phyloP scores from a whole-genome alignment of 2,329 filamentous ascomycete species.

The Fusarium pseudocircinatum region DNA sequence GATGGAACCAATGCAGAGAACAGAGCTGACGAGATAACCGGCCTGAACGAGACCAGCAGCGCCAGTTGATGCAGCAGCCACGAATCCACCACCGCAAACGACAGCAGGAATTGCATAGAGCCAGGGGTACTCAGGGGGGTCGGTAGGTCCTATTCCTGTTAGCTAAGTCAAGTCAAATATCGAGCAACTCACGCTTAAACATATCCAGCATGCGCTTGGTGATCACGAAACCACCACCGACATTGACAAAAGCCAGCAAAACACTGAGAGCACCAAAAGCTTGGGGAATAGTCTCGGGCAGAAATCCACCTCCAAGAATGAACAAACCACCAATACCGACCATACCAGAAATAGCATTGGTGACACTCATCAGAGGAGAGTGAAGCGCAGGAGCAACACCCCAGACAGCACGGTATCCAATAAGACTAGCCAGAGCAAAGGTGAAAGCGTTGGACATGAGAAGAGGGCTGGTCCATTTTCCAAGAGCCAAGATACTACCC shows the following conservation, averaged over 20 bases:
- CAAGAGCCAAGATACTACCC: slow-evolving; percentile 77
- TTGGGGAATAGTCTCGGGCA: slow-evolving; percentile 83
- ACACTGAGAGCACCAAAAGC: slow-evolving; percentile 81
- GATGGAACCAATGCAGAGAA: slow-evolving; percentile 86
- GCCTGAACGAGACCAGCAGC: slow-evolving; percentile 87
- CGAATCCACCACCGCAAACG: slow-evolving; percentile 82
- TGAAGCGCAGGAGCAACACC: slow-evolving; percentile 85
- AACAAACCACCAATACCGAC: slow-evolving; percentile 90
- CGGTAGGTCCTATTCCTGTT: slow-evolving; percentile 70
- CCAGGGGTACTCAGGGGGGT: slow-evolving; percentile 90
- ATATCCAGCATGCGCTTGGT: slow-evolving; percentile 95
- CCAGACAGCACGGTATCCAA: slow-evolving; percentile 91
- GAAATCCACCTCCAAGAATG: slow-evolving; percentile 83
- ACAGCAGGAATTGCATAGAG: slow-evolving; percentile 81
- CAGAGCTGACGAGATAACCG: slow-evolving; percentile 84
- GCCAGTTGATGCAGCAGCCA: slow-evolving; percentile 82
- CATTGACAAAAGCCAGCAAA: slow-evolving; percentile 85
- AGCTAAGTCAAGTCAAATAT: not conserved
- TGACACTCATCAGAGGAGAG: slow-evolving; percentile 91
- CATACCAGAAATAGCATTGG: slow-evolving; percentile 92
- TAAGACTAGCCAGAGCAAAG: slow-evolving; percentile 83
- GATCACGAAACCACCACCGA: slow-evolving; percentile 89
- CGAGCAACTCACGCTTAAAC: slow-evolving; percentile 71
- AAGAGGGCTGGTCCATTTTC: slow-evolving; percentile 81
- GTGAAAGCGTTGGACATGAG: slow-evolving; percentile 92